A percentile compares a stretch with the other conserved stretches of the same genome.
phyloP scores from a whole-genome alignment of 169 alveolate species.

The Neospora caninum region DNA sequence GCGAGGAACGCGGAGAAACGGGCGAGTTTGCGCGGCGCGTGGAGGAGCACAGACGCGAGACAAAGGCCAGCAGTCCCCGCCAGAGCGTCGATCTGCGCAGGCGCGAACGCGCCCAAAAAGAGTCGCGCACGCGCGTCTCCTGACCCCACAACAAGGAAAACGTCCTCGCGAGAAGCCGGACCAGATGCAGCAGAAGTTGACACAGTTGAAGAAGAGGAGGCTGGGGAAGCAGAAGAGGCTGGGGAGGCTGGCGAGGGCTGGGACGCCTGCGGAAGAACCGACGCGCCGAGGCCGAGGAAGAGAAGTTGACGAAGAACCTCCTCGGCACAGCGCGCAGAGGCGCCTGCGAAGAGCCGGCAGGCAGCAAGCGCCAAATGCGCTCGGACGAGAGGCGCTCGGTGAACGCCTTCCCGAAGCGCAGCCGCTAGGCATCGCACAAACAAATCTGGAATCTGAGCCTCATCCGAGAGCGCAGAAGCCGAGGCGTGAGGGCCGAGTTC shows the following conservation, averaged over 20 bases:
- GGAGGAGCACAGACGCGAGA: background rate
- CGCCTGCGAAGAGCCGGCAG: background rate
- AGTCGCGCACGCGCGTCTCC: background rate
- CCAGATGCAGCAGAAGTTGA: background rate
- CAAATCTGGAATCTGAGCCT: background rate
- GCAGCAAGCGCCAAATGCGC: background rate
- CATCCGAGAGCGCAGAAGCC: background rate
- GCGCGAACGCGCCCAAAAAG: background rate
- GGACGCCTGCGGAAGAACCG: background rate
- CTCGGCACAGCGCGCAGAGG: background rate
- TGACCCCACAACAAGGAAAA: too few species aligned
- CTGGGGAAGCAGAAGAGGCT: background rate
- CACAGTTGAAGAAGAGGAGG: background rate
- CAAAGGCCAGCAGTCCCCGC: slow-evolving; percentile 5
- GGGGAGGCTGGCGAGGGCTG: background rate
- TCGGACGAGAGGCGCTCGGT: background rate
- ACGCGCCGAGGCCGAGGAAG: background rate
- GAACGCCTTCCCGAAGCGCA: background rate
- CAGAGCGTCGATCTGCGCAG: background rate
- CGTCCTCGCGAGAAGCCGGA: too few species aligned
- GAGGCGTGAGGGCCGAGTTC: background rate
- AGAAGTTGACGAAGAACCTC: background rate
- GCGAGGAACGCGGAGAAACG: background rate
- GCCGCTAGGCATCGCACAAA: background rate
- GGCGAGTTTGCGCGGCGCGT: background rate